Evolutionary conservation across 768 basidiomycete species (phyloP), one percentile per base, ranked within the genome.

Genomic region (Lactarius tabidus): DNA sequence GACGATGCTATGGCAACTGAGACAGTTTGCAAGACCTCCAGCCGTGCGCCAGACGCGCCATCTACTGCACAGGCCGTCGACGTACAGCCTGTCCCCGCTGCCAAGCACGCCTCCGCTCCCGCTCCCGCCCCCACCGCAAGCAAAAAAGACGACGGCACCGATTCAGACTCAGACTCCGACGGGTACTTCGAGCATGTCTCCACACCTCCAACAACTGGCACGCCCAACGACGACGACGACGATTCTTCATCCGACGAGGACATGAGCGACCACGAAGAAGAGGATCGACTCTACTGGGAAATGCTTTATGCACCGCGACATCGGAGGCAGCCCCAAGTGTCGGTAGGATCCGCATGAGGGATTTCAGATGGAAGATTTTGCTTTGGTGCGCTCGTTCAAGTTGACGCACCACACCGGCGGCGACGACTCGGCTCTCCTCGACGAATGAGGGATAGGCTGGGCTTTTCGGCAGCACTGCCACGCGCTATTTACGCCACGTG

Each of bases 181-280:
- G 39, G 26, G n/a, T 35, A 60, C 31, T 4, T 5, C 2, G 43
- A 59, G 15, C 31, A 59, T 35, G 29, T 52, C 26, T 35, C 45
- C 35, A 48, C 45, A 23, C 10, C 14, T 15, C 14, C 59, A 9
- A 23, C 26, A 9, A 35, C 59, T 28, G 59, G 48, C 59, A 9
- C 48, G 10, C 23, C 48, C n/a, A 36, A 60, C 17, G 20, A 35
- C 20, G 35, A 17, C 23, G 59, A 53, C 9, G 59, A 53, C 9
- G n/a, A 35, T 14, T 60, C 59, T 8, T 26, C 45, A 9, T 51
- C 59, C 5, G 51, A 52, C 28, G 36, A 23, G 35, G 59, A 60
- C 28, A 59, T 59, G 60, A 54, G 36, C 6, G 52, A 53, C 18
- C 52, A 61, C 20, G 60, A 61, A 29, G 60, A 52, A 28, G 60